These are phyloP conservation scores for Claviceps maximensis DNA, from an alignment of 2,329 filamentous ascomycete species.

Conservation along the genomic window DNA sequence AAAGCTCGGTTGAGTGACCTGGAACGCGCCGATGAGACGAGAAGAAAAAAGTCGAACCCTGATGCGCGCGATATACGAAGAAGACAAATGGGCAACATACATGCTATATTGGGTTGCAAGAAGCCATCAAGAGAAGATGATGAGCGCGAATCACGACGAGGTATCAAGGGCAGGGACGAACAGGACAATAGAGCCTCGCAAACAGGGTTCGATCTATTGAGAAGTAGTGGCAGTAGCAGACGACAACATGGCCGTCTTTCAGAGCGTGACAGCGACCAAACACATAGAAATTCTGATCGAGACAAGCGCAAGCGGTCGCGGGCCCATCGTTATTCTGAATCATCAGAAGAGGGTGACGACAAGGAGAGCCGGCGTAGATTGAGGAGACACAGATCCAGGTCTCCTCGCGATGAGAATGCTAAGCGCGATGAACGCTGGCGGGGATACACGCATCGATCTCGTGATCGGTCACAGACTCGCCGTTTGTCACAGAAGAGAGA, in stretches of 20 bases:
- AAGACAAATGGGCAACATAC: constrained; percentile 47
- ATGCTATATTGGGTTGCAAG: constrained; percentile 40
- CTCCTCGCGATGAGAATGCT: constrained; percentile 12
- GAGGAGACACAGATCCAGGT: constrained; percentile 11
- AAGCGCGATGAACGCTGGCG: constrained; percentile 12
- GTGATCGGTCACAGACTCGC: background rate
- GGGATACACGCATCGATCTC: constrained; percentile 22
- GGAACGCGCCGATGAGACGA: constrained; percentile 32
- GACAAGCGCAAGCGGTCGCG: constrained; percentile 1
- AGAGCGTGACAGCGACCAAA: constrained; percentile 9
- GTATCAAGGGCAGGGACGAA: constrained; percentile 11
- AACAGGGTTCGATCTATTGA: background rate
- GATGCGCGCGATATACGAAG: constrained; percentile 38
- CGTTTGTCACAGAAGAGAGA: background rate
- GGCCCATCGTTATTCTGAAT: background rate
- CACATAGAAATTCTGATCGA: constrained; percentile 3
- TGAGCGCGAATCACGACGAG: background rate
- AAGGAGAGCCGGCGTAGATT: constrained; percentile 6
- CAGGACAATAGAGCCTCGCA: background rate
- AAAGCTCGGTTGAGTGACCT: constrained; percentile 54
- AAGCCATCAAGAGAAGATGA: constrained; percentile 15
- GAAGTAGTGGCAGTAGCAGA: background rate
- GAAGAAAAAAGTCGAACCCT: constrained; percentile 30
- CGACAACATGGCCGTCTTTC: constrained; percentile 15
- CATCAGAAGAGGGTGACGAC: background rate